These are phyloP conservation scores for Linum trigynum DNA, from an alignment of 345 rosid species.

Conservation along the genomic window DNA sequence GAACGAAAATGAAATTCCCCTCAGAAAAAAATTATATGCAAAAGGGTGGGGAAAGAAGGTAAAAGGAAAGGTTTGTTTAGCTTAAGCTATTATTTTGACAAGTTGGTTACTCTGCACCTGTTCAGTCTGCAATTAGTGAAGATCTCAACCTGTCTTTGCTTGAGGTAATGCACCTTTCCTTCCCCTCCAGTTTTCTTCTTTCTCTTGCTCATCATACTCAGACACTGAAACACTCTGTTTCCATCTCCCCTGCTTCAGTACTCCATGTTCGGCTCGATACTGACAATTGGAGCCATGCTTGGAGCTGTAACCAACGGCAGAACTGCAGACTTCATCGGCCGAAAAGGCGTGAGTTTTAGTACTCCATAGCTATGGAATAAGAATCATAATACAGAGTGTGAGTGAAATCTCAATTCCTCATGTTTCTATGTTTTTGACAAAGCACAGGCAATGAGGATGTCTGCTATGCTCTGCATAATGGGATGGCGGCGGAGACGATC, in stretches of 20 bases:
- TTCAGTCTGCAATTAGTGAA: constrained; percentile 68
- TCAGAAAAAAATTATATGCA: constrained; percentile 3
- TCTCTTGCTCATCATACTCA: no score
- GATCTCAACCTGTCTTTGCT: constrained; percentile 69
- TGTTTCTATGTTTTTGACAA: neutral
- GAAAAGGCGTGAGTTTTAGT: constrained; percentile 60
- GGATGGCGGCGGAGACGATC: no score
- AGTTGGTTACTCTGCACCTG: constrained; percentile 95
- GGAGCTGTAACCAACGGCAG: constrained; percentile 81
- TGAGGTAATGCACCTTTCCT: constrained; percentile 30
- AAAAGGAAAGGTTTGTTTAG: constrained; percentile 26
- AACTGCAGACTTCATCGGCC: constrained; percentile 62
- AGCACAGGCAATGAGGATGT: constrained; percentile 72
- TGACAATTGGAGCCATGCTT: constrained; percentile 91
- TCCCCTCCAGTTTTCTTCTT: constrained; percentile 11
- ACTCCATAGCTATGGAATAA: neutral
- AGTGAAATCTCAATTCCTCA: neutral
- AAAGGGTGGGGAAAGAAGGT: constrained; percentile 1
- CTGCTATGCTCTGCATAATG: constrained; percentile 60
- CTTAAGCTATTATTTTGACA: constrained; percentile 44
- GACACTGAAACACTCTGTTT: no score
- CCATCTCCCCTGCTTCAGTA: constrained; percentile 35
- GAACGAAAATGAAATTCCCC: constrained; percentile 11
- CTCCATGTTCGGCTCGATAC: constrained; percentile 87
- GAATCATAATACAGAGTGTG: neutral